A percentile compares a stretch with the other conserved stretches of the same genome.
phyloP scores from a whole-genome alignment of 1,284 basidiomycete species.

The Boletus calvinii region DNA sequence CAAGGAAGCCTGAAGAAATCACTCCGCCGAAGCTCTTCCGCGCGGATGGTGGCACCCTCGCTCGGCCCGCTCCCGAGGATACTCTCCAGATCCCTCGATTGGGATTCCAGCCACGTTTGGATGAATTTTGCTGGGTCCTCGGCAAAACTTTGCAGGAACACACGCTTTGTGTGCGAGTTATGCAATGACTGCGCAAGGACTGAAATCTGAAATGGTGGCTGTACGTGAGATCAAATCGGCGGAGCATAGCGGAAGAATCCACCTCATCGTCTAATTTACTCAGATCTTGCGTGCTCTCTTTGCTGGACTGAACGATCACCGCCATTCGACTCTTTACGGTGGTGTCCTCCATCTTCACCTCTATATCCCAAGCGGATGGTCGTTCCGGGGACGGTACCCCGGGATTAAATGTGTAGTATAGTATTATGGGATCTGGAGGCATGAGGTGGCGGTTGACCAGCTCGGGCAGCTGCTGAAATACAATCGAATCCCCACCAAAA shows the following conservation, averaged over 20 bases:
- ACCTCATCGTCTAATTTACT: constrained; percentile 87
- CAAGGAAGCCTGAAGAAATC: constrained; percentile 90
- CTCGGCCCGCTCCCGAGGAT: constrained; percentile 86
- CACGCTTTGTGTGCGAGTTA: constrained; percentile 82
- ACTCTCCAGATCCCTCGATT: constrained; percentile 86
- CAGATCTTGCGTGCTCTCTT: constrained; percentile 68
- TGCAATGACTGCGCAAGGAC: constrained; percentile 79
- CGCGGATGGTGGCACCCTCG: constrained; percentile 76
- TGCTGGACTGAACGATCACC: constrained; percentile 70
- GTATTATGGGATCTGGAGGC: constrained; percentile 79
- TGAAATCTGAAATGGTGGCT: constrained; percentile 53
- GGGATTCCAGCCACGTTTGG: constrained; percentile 87
- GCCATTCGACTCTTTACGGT: constrained; percentile 74
- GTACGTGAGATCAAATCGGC: constrained; percentile 16
- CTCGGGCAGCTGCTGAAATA: constrained; percentile 85
- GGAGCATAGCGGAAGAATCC: constrained; percentile 13
- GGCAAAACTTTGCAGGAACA: constrained; percentile 85
- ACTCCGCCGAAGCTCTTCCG: constrained; percentile 85
- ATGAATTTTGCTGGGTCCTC: constrained; percentile 81
- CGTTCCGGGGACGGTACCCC: constrained; percentile 56
- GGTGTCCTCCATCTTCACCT: constrained; percentile 87
- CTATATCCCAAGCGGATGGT: constrained; percentile 81
- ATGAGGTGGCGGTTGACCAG: constrained; percentile 78
- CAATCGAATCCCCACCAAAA: constrained; percentile 61
- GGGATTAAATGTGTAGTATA: constrained; percentile 79